Evolutionary conservation across 2,329 filamentous ascomycete species (phyloP).

Genomic region (Magnaporthiopsis poae): DNA sequence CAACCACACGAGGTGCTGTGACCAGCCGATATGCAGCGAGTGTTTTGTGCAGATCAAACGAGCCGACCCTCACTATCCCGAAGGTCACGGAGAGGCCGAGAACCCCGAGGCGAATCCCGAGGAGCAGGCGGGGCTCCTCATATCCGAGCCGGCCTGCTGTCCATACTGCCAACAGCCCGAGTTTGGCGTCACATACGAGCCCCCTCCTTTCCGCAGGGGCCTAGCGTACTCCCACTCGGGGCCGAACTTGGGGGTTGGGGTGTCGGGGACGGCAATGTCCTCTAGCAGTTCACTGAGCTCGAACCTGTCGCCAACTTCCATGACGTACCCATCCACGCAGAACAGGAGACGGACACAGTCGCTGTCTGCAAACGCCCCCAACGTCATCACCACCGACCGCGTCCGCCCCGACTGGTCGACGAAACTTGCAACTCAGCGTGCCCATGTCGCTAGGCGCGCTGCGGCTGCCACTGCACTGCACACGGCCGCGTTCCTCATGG

Average conservation of each 20-base stretch:
- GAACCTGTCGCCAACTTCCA: slow-evolving; percentile 29
- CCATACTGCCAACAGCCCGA: slow-evolving; percentile 93
- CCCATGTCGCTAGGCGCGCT: slow-evolving; percentile 74
- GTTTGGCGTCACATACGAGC: slow-evolving; percentile 89
- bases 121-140: slow-evolving; percentile 54
- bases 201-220: slow-evolving; percentile 79
- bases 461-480: slow-evolving; percentile 90
- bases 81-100: slow-evolving; percentile 51
- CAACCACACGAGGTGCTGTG: slow-evolving; percentile 89
- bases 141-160: slow-evolving; percentile 84
- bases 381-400: slow-evolving; percentile 84
- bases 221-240: slow-evolving; percentile 55
- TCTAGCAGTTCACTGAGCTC: slow-evolving; percentile 73
- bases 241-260: slow-evolving; percentile 19
- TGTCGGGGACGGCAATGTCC: slow-evolving; percentile 64
- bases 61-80: slow-evolving; percentile 78
- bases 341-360: slow-evolving; percentile 41
- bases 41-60: slow-evolving; percentile 98
- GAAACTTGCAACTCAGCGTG: slow-evolving; percentile 74
- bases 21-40: slow-evolving; percentile 93
- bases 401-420: slow-evolving; percentile 90
- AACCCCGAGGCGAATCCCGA: slow-evolving; percentile 31
- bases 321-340: slow-evolving; percentile 20
- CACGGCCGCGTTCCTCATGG: slow-evolving; percentile 86
- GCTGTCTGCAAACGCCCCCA: slow-evolving; percentile 71